A percentile compares a stretch with the other conserved stretches of the same genome.
Conservation (phyloP, 352 stramenopile genomes). For the Pythium coloratum region DNA sequence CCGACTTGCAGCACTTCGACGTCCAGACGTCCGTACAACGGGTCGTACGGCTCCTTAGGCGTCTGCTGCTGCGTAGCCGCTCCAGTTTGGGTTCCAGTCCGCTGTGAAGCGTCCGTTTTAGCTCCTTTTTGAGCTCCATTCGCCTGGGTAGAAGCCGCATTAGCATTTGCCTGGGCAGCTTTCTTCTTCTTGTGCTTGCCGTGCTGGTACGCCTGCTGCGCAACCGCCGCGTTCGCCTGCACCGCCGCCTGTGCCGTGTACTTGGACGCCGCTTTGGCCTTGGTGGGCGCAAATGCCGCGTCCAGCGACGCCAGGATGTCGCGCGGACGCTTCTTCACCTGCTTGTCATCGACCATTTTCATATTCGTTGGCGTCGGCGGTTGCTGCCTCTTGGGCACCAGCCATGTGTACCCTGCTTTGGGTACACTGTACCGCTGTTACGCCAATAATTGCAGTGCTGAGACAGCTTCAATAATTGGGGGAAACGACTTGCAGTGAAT, state of each 20-base stretch:
- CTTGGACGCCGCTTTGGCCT: constrained; percentile 48
- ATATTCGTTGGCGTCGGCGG: background rate
- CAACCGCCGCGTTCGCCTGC: constrained; percentile 32
- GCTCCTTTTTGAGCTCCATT: background rate
- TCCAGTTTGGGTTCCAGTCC: background rate
- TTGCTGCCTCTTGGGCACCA: background rate
- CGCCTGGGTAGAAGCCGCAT: background rate
- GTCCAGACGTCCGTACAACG: constrained; percentile 58
- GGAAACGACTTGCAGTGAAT: too few relatives aligned
- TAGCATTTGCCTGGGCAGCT: constrained; percentile 15
- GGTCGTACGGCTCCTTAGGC: constrained; percentile 27
- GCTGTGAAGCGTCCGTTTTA: background rate
- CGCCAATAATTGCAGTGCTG: background rate
- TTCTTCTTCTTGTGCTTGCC: constrained; percentile 53
- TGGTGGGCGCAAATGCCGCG: constrained; percentile 54
- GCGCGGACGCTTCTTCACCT: constrained; percentile 61
- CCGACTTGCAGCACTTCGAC: constrained; percentile 49
- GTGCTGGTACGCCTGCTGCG: constrained; percentile 72
- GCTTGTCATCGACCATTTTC: constrained; percentile 28
- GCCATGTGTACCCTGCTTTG: background rate
- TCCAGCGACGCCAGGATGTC: constrained; percentile 81
- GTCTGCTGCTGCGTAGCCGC: background rate
- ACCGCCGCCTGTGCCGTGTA: constrained; percentile 65
- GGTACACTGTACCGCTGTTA: constrained; percentile 11
- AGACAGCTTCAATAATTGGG: too few relatives aligned